These are phyloP conservation scores for Coemansia sp. DNA, from an alignment of 192 early-diverging fungal genomes.

Conservation along the genomic window DNA sequence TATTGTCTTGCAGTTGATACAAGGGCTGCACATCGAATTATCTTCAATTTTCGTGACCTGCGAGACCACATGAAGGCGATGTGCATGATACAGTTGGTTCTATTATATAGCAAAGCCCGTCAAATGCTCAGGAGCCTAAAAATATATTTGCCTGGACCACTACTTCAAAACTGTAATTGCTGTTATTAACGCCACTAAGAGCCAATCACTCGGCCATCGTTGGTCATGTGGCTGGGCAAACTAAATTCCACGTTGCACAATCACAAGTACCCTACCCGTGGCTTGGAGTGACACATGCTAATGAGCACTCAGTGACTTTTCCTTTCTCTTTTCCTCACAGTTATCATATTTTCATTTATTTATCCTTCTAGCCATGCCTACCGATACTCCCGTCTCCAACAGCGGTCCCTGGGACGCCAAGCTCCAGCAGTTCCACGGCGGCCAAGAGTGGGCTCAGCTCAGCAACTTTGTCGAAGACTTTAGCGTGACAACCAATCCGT, in stretches of 20 bases:
- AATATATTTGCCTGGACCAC: not conserved
- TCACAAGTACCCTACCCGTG: too few relatives aligned
- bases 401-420: slow-evolving; percentile 78
- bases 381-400: slow-evolving; percentile 9
- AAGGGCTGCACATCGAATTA: not conserved
- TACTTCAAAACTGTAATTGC: not conserved
- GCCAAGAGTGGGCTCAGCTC: slow-evolving; percentile 80
- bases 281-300: too few relatives aligned
- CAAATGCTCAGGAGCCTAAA: not conserved
- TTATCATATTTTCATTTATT: not conserved
- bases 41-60: not conserved
- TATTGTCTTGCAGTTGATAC: not conserved
- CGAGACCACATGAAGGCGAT: not conserved
- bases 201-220: not conserved
- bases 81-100: not conserved
- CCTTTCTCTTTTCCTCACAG: slow-evolving; percentile 5
- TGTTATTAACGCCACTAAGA: not conserved
- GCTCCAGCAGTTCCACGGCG: slow-evolving; percentile 87
- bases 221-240: not conserved
- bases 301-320: too few relatives aligned
- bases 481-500: slow-evolving; percentile 86
- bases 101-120: not conserved
- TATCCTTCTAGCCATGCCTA: slow-evolving; percentile 16
- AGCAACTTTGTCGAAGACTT: slow-evolving; percentile 92
- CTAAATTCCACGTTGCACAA: too few relatives aligned